Evolutionary conservation across 805 yeast species (phyloP).

Genomic region (Saccharomycopsis capsularis): DNA sequence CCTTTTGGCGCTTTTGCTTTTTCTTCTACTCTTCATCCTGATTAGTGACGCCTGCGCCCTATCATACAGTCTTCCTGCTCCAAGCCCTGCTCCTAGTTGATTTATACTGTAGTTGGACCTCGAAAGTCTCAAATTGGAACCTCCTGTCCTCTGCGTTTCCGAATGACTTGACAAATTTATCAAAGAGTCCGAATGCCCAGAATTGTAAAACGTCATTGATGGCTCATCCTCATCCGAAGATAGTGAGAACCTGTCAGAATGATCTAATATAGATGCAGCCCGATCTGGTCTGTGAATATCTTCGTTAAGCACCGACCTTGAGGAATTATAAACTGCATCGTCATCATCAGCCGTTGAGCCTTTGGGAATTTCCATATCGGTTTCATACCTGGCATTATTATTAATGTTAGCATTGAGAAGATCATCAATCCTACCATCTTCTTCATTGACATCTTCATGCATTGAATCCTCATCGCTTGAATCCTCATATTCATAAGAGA

Average conservation of each 20-base stretch:
- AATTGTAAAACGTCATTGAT: slow-evolving; percentile 59
- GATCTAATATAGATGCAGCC: background rate
- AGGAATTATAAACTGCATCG: no score
- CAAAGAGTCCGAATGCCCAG: slow-evolving; percentile 34
- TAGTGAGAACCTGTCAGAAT: slow-evolving; percentile 1
- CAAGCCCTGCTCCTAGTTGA: slow-evolving; percentile 23
- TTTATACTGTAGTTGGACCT: slow-evolving; percentile 24
- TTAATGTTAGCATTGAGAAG: slow-evolving; percentile 1
- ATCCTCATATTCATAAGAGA: slow-evolving; percentile 46
- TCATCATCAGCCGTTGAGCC: background rate
- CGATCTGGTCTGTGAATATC: background rate
- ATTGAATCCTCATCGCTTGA: slow-evolving; percentile 24
- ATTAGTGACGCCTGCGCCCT: slow-evolving; percentile 60
- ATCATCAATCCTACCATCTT: slow-evolving; percentile 12
- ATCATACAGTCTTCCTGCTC: slow-evolving; percentile 40
- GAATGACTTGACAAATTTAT: slow-evolving; percentile 26
- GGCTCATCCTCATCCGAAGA: slow-evolving; percentile 48
- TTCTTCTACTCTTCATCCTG: slow-evolving; percentile 53
- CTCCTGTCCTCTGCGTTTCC: slow-evolving; percentile 24
- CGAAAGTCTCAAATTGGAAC: slow-evolving; percentile 30
- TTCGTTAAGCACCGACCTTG: background rate
- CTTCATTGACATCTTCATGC: slow-evolving; percentile 14
- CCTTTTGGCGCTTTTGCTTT: slow-evolving; percentile 6
- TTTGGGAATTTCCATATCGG: no score
- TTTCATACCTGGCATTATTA: background rate